Base-by-base conservation (phyloP, 129 eudicot genomes). In the Scalesia atractyloides region DNA sequence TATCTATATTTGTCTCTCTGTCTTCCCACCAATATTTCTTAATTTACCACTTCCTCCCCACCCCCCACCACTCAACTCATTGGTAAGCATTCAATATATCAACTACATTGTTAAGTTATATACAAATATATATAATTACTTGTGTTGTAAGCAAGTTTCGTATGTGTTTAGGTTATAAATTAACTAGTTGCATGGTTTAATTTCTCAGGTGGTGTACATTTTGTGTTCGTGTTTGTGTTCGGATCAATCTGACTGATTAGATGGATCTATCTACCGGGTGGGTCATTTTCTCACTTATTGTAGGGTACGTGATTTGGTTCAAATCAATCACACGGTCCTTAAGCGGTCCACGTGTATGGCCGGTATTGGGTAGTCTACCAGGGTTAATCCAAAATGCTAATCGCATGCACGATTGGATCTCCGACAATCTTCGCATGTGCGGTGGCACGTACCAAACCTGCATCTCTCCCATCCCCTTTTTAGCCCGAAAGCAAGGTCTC, bases 391-490 rank as follows among this genome's bases (percentile, higher is more conserved):
- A 82, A 65, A 83, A 88, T 60, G 70, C 84, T 8, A 79, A 72
- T 39, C 84, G 85, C 14, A 73, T 88, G 86, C 95, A 88, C 17
- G 95, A 88, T 10, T 88, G 95, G 95, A 85, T 88, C 24, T 87
- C 90, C 13, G 90, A 81, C 3, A 88, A 88, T 48, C 88, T 88
- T 0, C 88, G 90, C 12, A 69, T 78, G 44, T 80, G 90, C 10
- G 90, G 90, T 11, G 95, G 90, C 64, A 88, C 95, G 33, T 88
- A 88, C 80, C 95, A 88, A 36, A 88, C 95, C 48, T 82, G 87
- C 69, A 83, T 83, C 8, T 73, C 78, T 0, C 83, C 90, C 9
- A 19, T 88, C 18, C 95, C 95, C 0, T 81, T 85, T 64, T 9
- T 88, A 10, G 90, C 95, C 33, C 84, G 86, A 18, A 88, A 85